Conservation (phyloP, 768 basidiomycete genomes). For the Amanita exitialis region DNA sequence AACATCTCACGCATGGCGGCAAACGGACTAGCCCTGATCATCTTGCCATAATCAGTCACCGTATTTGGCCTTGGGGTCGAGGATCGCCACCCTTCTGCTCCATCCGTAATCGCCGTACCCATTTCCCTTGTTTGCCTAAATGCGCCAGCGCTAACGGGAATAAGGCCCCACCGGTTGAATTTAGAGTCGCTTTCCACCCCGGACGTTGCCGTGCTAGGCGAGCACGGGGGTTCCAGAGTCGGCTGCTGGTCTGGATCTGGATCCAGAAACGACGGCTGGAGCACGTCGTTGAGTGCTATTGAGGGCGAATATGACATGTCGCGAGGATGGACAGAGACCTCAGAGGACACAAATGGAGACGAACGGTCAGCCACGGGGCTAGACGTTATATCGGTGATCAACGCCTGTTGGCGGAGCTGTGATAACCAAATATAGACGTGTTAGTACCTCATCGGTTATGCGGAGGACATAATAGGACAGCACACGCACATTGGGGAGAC, state of each 20-base stretch:
- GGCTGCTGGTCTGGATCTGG: conserved; percentile 26
- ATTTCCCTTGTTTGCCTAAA: conserved; percentile 54
- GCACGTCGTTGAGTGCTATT: conserved; percentile 65
- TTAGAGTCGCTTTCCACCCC: conserved; percentile 25
- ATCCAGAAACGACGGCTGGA: conserved; percentile 65
- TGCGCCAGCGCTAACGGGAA: conserved; percentile 60
- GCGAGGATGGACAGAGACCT: neutral
- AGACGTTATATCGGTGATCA: conserved; percentile 3
- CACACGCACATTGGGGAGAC: conserved; percentile 16
- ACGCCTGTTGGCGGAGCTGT: conserved; percentile 6
- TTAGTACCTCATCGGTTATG: neutral
- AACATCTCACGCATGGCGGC: conserved; percentile 47
- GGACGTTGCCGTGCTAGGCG: conserved; percentile 17
- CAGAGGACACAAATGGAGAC: conserved; percentile 1
- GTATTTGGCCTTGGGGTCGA: conserved; percentile 21
- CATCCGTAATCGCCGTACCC: conserved; percentile 12
- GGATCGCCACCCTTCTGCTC: conserved; percentile 22
- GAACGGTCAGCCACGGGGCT: conserved; percentile 2
- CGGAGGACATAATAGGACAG: conserved; percentile 11
- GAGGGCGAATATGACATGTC: conserved; percentile 13
- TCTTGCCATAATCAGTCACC: conserved; percentile 34
- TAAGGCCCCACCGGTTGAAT: conserved; percentile 62
- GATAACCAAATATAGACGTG: conserved; percentile 12
- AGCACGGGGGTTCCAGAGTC: conserved; percentile 9
- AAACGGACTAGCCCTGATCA: conserved; percentile 46